Conservation (phyloP, 2,329 filamentous ascomycete genomes). For the Pseudocercospora vitis region DNA sequence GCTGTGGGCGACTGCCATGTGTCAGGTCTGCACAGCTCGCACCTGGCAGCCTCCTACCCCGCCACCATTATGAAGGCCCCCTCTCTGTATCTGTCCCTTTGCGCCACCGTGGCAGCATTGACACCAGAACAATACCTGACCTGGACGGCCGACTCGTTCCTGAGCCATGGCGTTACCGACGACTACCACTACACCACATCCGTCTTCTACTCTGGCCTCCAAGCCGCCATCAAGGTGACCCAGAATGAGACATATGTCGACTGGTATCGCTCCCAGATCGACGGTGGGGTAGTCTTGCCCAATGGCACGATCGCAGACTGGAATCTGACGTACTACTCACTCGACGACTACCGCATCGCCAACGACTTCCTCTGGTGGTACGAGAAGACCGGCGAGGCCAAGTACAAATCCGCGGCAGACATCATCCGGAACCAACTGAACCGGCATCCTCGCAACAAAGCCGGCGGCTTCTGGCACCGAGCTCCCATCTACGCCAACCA, state of each 20-base stretch:
- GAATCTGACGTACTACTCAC: slow-evolving; percentile 49
- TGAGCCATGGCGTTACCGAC: slow-evolving; percentile 17
- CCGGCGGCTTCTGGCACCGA: slow-evolving; percentile 38
- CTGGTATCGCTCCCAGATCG: slow-evolving; percentile 27
- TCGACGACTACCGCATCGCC: slow-evolving; percentile 38
- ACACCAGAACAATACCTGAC: slow-evolving; percentile 21
- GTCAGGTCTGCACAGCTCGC: not conserved
- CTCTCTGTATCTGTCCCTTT: not conserved
- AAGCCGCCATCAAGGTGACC: slow-evolving; percentile 22
- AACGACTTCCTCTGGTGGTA: slow-evolving; percentile 33
- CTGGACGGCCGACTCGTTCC: slow-evolving; percentile 22
- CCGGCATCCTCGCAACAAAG: slow-evolving; percentile 32
- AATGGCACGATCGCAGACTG: slow-evolving; percentile 52
- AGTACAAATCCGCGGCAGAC: slow-evolving; percentile 26
- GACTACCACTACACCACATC: slow-evolving; percentile 24
- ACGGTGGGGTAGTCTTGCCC: slow-evolving; percentile 48
- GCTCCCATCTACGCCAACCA: slow-evolving; percentile 48
- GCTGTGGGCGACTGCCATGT: not conserved
- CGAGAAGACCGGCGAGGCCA: slow-evolving; percentile 25
- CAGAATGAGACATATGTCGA: slow-evolving; percentile 22
- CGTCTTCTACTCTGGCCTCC: slow-evolving; percentile 24
- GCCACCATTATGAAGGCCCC: slow-evolving; percentile 11
- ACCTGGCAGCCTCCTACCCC: not conserved
- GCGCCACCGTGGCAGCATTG: slow-evolving; percentile 11
- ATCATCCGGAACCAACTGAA: slow-evolving; percentile 31